A percentile compares a stretch with the other conserved stretches of the same genome.
Evolutionary conservation across 2,329 filamentous ascomycete species (phyloP).

Genomic region (Cyphellophora europaea): DNA sequence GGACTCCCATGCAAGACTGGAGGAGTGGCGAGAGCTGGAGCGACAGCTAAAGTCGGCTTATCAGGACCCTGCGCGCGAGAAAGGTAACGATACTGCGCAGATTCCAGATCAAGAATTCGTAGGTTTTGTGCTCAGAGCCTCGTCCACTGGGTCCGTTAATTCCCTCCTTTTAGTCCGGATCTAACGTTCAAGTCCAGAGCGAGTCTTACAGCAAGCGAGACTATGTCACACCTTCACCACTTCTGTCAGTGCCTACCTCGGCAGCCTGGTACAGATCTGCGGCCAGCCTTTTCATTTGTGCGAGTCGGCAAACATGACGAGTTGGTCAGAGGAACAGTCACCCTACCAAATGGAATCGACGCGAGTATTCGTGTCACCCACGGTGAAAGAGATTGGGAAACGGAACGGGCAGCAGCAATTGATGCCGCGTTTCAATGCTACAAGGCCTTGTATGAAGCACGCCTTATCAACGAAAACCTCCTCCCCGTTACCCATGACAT

Average conservation of each 20-base stretch:
- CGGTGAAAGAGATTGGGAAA: constrained; percentile 53
- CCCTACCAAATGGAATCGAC: constrained; percentile 62
- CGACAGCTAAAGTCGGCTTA: constrained; percentile 64
- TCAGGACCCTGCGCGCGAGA: constrained; percentile 1
- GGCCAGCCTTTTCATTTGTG: constrained; percentile 56
- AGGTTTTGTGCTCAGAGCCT: constrained; percentile 33
- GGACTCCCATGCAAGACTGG: constrained; percentile 21
- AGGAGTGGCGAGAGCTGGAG: constrained; percentile 61
- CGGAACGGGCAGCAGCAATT: constrained; percentile 62
- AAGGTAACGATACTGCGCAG: constrained; percentile 39
- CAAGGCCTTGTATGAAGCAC: constrained; percentile 55
- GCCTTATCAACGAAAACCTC: constrained; percentile 68
- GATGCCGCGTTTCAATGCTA: constrained; percentile 83
- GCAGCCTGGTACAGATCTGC: constrained; percentile 29
- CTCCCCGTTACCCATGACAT: too few relatives aligned
- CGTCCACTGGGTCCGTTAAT: too few relatives aligned
- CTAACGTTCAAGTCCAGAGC: too few relatives aligned
- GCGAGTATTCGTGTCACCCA: constrained; percentile 45
- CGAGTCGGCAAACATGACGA: constrained; percentile 28
- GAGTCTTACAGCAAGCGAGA: constrained; percentile 61
- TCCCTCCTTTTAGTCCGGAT: too few relatives aligned
- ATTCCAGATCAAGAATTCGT: constrained; percentile 30
- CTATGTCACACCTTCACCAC: constrained; percentile 67
- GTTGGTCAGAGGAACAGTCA: constrained; percentile 47
- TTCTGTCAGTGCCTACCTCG: constrained; percentile 68